phyloP scores from a whole-genome alignment of 257 asterid genomes.

The Dorcoceras hygrometricum region DNA sequence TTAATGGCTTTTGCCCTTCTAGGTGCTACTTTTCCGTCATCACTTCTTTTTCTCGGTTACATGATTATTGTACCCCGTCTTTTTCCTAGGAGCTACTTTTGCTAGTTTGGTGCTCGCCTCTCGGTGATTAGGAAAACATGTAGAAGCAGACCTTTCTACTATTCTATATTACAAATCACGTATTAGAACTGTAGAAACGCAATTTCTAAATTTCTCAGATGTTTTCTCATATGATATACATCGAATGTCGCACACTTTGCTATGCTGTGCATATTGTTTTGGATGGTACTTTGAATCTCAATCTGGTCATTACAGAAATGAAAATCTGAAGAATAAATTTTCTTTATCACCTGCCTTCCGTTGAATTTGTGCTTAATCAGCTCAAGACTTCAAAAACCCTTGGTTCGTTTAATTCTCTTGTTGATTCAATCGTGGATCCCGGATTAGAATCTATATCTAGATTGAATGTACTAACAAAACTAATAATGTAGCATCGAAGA shows the following conservation, averaged over 20 bases:
- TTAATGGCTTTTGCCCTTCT: no score
- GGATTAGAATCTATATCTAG: neutral
- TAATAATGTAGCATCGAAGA: neutral
- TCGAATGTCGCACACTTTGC: neutral
- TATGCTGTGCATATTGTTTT: neutral
- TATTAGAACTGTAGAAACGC: neutral
- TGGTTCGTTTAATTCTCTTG: neutral
- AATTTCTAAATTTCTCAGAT: neutral
- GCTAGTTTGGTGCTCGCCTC: neutral
- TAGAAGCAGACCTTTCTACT: neutral
- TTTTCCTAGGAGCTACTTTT: no score
- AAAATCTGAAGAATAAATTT: neutral
- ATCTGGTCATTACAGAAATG: neutral
- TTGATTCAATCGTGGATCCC: neutral
- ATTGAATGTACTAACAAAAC: no score
- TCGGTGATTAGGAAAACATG: neutral
- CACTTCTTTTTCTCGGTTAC: neutral
- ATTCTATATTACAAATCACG: neutral
- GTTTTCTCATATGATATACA: neutral
- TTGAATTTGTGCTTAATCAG: neutral
- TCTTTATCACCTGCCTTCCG: neutral
- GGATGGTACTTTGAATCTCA: neutral
- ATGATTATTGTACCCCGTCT: neutral
- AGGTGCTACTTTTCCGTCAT: no score
- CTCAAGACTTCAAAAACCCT: neutral